Base-by-base conservation (phyloP, 441 rosid species). In the Erodium texanum region DNA sequence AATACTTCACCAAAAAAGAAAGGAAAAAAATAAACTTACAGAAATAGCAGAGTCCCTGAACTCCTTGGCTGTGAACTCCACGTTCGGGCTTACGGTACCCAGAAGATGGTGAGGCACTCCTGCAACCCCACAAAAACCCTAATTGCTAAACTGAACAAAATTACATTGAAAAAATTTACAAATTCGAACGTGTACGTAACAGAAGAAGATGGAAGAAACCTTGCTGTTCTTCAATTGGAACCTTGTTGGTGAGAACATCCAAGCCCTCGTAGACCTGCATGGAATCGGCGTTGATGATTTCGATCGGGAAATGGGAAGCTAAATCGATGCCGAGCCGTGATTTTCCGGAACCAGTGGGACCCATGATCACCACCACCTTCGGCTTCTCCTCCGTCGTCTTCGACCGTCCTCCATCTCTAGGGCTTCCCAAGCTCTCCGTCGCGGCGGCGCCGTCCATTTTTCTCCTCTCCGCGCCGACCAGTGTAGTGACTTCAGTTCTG, bases 21-120 rank as follows among this genome's bases (percentile, higher is more conserved):
- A 18, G 10, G 43, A 2, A 62, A 36, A 52, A 24, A 5, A 19
- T 3, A 29, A 58, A 81, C 98, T 84, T 73, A 93, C 98, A 67
- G 83, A 80, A 79, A 78, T 75, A 68, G 95, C 80, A 71, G 82
- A 74, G 75, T 85, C 87, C 61, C 92, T 79, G 71, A 91, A 89
- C 24, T 84, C 84, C 71, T 91, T 90, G 48, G 93, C 87, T 0
- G 95, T 87, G 80, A 84, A 91, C 71, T 91, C 96, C 64, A 78
- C 73, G 22, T 75, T 77, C 23, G 97, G 79, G 27, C 81, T 88
- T 45, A 87, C 72, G 0, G 88, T 86, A 52, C 96, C 98, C 67
- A 93, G 77, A 10, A 91, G 87, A 80, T 93, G 93, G 80, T 91
- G 98, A 9, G 85, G 82, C 66, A 93, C 89, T 73, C 96, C 97